phyloP scores from a whole-genome alignment of 768 basidiomycete species.

The Collybiopsis luxurians region DNA sequence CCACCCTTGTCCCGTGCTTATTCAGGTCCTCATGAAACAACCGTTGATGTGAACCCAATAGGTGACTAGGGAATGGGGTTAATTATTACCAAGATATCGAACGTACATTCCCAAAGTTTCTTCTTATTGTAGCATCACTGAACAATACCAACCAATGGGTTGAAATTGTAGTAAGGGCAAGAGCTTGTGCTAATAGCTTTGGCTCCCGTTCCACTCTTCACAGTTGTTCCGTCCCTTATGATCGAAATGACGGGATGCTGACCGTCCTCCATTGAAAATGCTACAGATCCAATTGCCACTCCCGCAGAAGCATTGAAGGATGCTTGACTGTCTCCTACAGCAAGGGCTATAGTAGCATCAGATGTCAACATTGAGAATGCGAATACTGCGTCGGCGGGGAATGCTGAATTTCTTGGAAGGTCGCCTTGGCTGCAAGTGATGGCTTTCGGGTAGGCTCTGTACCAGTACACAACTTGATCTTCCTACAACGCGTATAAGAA shows the following conservation, averaged over 20 bases:
- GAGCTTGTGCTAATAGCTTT: constrained; percentile 1
- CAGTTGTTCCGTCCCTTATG: constrained; percentile 15
- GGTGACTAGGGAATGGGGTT: not conserved
- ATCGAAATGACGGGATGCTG: constrained; percentile 26
- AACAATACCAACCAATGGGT: not conserved
- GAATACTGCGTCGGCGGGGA: constrained; percentile 35
- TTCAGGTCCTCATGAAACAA: constrained; percentile 1
- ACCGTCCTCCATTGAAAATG: constrained; percentile 19
- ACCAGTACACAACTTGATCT: constrained; percentile 24
- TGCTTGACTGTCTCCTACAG: constrained; percentile 21
- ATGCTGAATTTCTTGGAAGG: constrained; percentile 23
- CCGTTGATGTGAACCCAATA: constrained; percentile 1
- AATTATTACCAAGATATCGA: no score
- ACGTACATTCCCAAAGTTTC: no score
- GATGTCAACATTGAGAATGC: constrained; percentile 32
- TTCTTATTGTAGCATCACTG: not conserved
- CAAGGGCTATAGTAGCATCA: constrained; percentile 28
- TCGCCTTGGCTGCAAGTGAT: constrained; percentile 23
- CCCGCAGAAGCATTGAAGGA: constrained; percentile 18
- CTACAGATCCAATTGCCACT: constrained; percentile 19
- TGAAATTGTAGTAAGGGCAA: constrained; percentile 6
- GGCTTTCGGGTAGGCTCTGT: constrained; percentile 20
- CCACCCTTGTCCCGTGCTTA: not conserved
- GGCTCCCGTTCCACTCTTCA: constrained; percentile 4
- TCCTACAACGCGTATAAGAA: constrained; percentile 21